Evolutionary conservation across 1,284 basidiomycete genomes (phyloP), one percentile per base, ranked within the genome.

Genomic region (Schizophyllum commune): DNA sequence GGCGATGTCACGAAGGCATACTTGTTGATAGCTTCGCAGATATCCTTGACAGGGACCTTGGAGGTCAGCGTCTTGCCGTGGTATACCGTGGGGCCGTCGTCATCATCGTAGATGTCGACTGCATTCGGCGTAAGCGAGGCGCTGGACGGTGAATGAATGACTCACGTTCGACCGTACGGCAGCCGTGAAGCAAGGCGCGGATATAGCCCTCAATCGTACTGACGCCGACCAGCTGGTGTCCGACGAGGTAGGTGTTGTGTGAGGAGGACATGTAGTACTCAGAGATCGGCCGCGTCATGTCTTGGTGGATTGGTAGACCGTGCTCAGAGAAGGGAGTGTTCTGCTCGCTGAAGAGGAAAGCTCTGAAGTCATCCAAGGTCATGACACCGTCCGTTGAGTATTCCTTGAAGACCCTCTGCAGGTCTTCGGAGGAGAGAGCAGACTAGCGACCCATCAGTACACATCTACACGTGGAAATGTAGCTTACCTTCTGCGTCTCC

Each of bases 221-320:
- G 60, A 88, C 85, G 4, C 96, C 96, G 3, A 96, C 87, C 63
- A 97, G 87, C 70, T 99, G 96, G 66, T 94, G 87, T 0, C 95
- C 96, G 4, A 96, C 87, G 6, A 99, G 86, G 70, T 99, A 98
- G 0, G 96, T 98, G 70, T 99, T 98, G 71, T 98, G 96, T 21
- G 94, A 97, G 17, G 92, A 94, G 8, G 93, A 94, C 67, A 98
- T 88, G 70, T 82, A 97, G 72, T 98, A 98, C 64, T 97, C 92
- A 7, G 85, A 83, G 6, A 98, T 73, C 0, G 96, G 94, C 0
- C 83, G 79, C 0, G 86, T 88, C 92, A 97, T 91, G 68, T 76
- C 74, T 15, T 76, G 74, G 57, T 63, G 68, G 5, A 70, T 63
- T 20, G 58, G 17, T 8, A 20, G 5, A 21, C 17, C 27, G 21